A percentile compares a stretch with the other conserved stretches of the same genome.
These are phyloP conservation scores for Teratosphaeria gauchensis DNA, from an alignment of 2,329 filamentous ascomycete species.

Conservation along the genomic window DNA sequence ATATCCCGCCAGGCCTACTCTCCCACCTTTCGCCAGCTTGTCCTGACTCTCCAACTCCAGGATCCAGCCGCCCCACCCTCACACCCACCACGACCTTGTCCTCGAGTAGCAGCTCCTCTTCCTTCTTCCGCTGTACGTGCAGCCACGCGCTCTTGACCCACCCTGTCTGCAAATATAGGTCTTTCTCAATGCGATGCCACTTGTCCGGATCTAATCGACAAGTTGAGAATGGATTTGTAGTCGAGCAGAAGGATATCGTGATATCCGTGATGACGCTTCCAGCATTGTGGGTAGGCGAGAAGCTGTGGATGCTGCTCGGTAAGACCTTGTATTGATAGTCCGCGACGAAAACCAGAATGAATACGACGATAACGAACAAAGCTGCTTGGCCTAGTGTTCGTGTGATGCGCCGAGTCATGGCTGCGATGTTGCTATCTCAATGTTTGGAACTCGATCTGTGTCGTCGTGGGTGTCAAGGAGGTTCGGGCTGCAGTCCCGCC, in stretches of 20 bases:
- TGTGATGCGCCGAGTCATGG: slow-evolving; percentile 25
- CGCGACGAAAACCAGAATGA: slow-evolving; percentile 68
- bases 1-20: slow-evolving; percentile 63
- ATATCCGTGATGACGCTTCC: slow-evolving; percentile 81
- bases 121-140: slow-evolving; percentile 72
- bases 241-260: slow-evolving; percentile 65
- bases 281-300: slow-evolving; percentile 75
- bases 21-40: slow-evolving; percentile 64
- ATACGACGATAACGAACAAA: slow-evolving; percentile 51
- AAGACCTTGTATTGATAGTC: slow-evolving; percentile 83
- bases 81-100: slow-evolving; percentile 77
- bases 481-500: background rate
- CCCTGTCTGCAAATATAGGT: slow-evolving; percentile 67
- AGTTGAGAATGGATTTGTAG: slow-evolving; percentile 46
- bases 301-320: slow-evolving; percentile 73
- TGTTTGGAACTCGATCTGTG: background rate
- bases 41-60: slow-evolving; percentile 47
- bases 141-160: slow-evolving; percentile 72
- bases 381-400: slow-evolving; percentile 66
- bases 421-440: background rate
- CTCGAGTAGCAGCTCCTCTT: slow-evolving; percentile 62
- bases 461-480: background rate
- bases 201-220: slow-evolving; percentile 55
- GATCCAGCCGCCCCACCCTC: slow-evolving; percentile 62
- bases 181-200: slow-evolving; percentile 84